Evolutionary conservation across 2,329 filamentous ascomycete genomes (phyloP).

Genomic region (Waltergamsia citrina): DNA sequence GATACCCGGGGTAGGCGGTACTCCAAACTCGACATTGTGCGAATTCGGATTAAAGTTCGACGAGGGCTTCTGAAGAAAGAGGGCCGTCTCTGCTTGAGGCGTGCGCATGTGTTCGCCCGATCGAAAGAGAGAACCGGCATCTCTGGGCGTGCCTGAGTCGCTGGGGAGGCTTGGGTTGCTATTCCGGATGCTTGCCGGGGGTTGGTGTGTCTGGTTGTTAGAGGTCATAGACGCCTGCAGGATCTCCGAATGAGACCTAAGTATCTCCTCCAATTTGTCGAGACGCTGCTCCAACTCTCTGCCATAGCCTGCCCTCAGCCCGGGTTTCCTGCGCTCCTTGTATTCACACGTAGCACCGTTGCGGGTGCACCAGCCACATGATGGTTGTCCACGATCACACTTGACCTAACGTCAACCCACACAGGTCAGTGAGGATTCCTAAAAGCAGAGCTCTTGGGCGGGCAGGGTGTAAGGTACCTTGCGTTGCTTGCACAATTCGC

Average conservation of each 20-base stretch:
- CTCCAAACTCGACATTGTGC: slow-evolving; percentile 39
- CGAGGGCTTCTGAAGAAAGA: slow-evolving; percentile 54
- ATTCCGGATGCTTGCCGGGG: slow-evolving; percentile 32
- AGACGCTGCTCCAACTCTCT: slow-evolving; percentile 65
- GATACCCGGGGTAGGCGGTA: slow-evolving; percentile 34
- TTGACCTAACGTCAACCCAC: too few relatives aligned
- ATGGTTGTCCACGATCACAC: slow-evolving; percentile 67
- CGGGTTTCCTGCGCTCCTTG: slow-evolving; percentile 60
- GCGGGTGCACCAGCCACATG: slow-evolving; percentile 58
- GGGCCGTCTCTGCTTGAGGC: slow-evolving; percentile 44
- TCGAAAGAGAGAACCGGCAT: slow-evolving; percentile 36
- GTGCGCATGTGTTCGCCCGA: slow-evolving; percentile 39
- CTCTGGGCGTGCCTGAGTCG: slow-evolving; percentile 47
- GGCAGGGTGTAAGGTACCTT: slow-evolving; percentile 42
- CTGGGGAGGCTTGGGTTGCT: slow-evolving; percentile 42
- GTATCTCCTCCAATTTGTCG: slow-evolving; percentile 57
- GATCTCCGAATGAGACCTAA: slow-evolving; percentile 57
- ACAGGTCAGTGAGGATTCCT: too few relatives aligned
- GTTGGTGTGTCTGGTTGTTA: slow-evolving; percentile 13
- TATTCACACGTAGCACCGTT: slow-evolving; percentile 57
- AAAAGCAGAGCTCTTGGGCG: background rate
- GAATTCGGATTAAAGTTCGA: slow-evolving; percentile 35
- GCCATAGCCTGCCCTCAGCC: slow-evolving; percentile 58
- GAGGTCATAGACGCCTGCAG: slow-evolving; percentile 45
- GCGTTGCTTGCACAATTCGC: slow-evolving; percentile 72